Evolutionary conservation across 208 protist species (phyloP).

Genomic region (Leishmania martiniquensis): DNA sequence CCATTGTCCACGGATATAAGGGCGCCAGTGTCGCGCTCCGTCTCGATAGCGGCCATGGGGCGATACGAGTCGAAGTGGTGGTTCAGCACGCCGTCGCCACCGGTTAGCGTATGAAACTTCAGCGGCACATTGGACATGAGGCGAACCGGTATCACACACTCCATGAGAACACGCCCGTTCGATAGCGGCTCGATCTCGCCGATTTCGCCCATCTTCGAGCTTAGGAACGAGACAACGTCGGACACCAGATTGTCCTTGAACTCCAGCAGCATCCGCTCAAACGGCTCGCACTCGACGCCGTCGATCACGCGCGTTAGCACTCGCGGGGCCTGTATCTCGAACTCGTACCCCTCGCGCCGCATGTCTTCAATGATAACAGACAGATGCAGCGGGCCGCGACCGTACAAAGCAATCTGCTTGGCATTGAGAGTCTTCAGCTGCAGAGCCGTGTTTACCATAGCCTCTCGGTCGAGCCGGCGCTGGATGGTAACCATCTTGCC

Average conservation of each 20-base stretch:
- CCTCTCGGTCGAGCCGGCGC: slow-evolving; percentile 89
- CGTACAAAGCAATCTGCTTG: slow-evolving; percentile 85
- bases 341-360: slow-evolving; percentile 97
- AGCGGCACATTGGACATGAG: slow-evolving; percentile 88
- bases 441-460: slow-evolving; percentile 95
- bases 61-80: slow-evolving; percentile 90
- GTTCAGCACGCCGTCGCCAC: slow-evolving; percentile 87
- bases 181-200: slow-evolving; percentile 86
- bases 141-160: slow-evolving; percentile 91
- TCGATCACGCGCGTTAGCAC: slow-evolving; percentile 90
- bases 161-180: slow-evolving; percentile 71
- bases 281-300: slow-evolving; percentile 85
- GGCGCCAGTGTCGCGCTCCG: slow-evolving; percentile 81
- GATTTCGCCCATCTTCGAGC: slow-evolving; percentile 88
- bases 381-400: slow-evolving; percentile 97
- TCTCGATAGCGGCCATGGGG: slow-evolving; percentile 65
- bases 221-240: slow-evolving; percentile 87
- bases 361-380: slow-evolving; percentile 98
- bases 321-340: slow-evolving; percentile 94
- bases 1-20: slow-evolving; percentile 88
- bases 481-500: slow-evolving; percentile 65
- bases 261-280: slow-evolving; percentile 80
- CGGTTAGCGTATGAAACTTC: slow-evolving; percentile 85
- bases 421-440: slow-evolving; percentile 55
- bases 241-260: slow-evolving; percentile 76